Evolutionary conservation across 2,329 filamentous ascomycete genomes (phyloP).

Genomic region (Penicillium sp.): DNA sequence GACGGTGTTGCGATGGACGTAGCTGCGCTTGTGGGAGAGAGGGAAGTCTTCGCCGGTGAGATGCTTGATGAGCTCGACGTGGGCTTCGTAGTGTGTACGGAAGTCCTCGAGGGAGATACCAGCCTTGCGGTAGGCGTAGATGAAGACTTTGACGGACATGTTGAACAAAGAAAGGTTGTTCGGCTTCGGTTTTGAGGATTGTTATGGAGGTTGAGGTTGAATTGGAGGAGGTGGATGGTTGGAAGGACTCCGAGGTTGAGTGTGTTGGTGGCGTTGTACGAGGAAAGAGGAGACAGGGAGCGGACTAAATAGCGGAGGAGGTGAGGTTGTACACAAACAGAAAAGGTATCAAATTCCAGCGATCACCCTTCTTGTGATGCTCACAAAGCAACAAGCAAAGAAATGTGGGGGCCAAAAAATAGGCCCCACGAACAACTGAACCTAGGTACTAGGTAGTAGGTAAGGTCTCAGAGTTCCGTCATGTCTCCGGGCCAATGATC

Average conservation of each 20-base stretch:
- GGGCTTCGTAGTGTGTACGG: conserved; percentile 32
- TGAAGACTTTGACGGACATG: conserved; percentile 19
- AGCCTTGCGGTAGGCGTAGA: conserved; percentile 31
- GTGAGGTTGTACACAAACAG: conserved; percentile 4
- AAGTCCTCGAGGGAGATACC: conserved; percentile 31
- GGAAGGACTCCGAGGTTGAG: neutral
- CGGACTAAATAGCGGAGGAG: neutral
- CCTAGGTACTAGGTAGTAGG: too few species aligned
- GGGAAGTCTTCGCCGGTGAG: conserved; percentile 29
- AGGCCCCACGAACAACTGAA: too few species aligned
- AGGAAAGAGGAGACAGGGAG: neutral
- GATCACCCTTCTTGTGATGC: neutral
- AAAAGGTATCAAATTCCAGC: neutral
- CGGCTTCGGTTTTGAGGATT: neutral
- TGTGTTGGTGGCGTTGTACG: neutral
- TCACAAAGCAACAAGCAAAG: conserved; percentile 3
- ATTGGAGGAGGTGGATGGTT: neutral
- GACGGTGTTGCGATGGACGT: conserved; percentile 25
- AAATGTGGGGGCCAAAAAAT: conserved; percentile 3
- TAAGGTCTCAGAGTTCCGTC: neutral
- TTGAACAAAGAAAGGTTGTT: neutral
- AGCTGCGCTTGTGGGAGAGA: conserved; percentile 29
- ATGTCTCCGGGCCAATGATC: neutral
- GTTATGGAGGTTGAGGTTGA: neutral
- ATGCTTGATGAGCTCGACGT: conserved; percentile 28